Conservation (phyloP, 2,329 filamentous ascomycete genomes). For the Fonsecaea multimorphosa region DNA sequence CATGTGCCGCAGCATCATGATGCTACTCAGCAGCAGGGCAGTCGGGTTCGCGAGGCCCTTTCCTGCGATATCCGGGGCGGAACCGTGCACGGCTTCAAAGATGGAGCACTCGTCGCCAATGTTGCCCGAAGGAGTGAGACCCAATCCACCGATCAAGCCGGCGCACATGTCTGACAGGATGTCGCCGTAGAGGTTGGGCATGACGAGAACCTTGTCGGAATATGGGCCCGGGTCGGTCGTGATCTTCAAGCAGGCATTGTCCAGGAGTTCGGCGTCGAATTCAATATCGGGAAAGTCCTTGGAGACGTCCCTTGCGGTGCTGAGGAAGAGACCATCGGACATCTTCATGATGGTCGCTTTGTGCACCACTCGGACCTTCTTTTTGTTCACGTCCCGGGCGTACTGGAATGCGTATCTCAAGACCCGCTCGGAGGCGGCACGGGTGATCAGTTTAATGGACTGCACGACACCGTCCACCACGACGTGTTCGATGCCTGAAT, state of each 20-base stretch:
- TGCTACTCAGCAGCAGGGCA: constrained; percentile 89
- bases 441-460: constrained; percentile 98
- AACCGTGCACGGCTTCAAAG: constrained; percentile 99
- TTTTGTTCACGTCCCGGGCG: constrained; percentile 88
- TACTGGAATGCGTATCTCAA: constrained; percentile 98
- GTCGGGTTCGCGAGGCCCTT: constrained; percentile 97
- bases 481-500: constrained; percentile 98
- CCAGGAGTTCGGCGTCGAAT: constrained; percentile 96
- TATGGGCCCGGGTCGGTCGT: constrained; percentile 94
- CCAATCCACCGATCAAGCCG: constrained; percentile 95
- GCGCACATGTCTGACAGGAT: constrained; percentile 99
- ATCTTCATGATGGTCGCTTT: constrained; percentile 99
- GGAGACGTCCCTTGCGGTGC: constrained; percentile 79
- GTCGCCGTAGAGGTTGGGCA: constrained; percentile 98
- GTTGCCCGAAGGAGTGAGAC: constrained; percentile 96
- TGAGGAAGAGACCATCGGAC: constrained; percentile 96
- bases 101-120: constrained; percentile 99
- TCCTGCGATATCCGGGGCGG: constrained; percentile 94
- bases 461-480: constrained; percentile 98
- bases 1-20: constrained; percentile 99
- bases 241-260: constrained; percentile 99
- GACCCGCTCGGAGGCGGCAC: constrained; percentile 90
- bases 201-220: constrained; percentile 82
- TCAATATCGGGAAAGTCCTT: constrained; percentile 96
- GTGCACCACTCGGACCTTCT: constrained; percentile 87